Base-by-base conservation (phyloP, 805 yeast genomes). In the Metschnikowia noctiluminum region DNA sequence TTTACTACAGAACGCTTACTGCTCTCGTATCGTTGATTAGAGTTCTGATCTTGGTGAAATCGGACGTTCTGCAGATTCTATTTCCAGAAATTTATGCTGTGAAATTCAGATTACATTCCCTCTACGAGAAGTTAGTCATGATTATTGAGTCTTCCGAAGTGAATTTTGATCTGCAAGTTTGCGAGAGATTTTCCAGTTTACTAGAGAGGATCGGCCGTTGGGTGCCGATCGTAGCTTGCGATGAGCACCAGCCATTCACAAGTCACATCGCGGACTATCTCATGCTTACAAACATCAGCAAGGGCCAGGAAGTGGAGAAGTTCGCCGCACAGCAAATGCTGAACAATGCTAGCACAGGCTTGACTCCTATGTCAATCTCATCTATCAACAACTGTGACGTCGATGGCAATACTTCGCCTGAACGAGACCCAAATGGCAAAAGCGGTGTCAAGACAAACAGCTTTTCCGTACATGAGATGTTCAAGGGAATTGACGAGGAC, bases 1-100 rank as follows among this genome's bases (percentile, higher is more conserved):
- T 78, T 54, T 75, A 76, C 57, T 79, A 78, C 53, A 61, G 83
- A 40, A 81, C 83, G 2, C 66, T 79, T 73, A 77, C 78, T 57
- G 77, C 82, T 0, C 59, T 79, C 21, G 76, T 78, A 27, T 69
- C 78, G 3, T 58, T 79, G 50, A 70, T 78, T 15, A 64, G 81
- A 45, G 70, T 79, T 1, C 63, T 78, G 51, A 56, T 79, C 16
- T 62, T 78, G 41, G 73, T 77, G 16, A 71, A 72, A 46, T 69
- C 80, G 0, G 54, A 54, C 8, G 38, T 48, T 10, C 45, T 52
- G 41, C 30, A 38, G 28, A 9, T 27, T 12, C 38, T 41, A 15
- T 42, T 51, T 9, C 27, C 39, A 7, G 40, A 37, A 12, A 28
- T 45, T 15, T 44, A 26, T 12, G 40, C 16, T 13, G 21, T 44